Evolutionary conservation across 2,329 filamentous ascomycete genomes (phyloP).

Genomic region (Torrubiellomyces zombiae): DNA sequence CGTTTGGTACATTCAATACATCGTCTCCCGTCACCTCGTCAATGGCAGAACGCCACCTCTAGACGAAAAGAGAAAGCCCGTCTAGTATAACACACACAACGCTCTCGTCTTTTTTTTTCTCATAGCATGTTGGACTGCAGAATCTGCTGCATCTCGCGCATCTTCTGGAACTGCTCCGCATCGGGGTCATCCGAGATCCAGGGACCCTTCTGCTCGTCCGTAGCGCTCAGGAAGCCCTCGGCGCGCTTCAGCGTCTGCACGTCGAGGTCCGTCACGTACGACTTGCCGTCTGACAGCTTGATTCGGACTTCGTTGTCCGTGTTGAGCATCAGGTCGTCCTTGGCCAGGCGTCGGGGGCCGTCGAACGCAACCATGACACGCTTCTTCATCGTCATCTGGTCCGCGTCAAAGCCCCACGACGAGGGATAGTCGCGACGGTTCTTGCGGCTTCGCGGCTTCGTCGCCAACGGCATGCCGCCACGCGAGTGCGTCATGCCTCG

Average conservation of each 20-base stretch:
- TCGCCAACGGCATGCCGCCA: conserved; percentile 46
- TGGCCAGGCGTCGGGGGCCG: conserved; percentile 72
- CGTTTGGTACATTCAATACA: too few relatives aligned
- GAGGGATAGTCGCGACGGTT: conserved; percentile 86
- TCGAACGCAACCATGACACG: conserved; percentile 88
- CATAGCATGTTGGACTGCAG: conserved; percentile 4
- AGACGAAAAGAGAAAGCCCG: background rate
- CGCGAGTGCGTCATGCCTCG: conserved; percentile 64
- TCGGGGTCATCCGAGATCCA: conserved; percentile 64
- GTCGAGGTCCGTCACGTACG: conserved; percentile 85
- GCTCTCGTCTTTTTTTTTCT: too few relatives aligned
- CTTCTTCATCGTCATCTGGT: conserved; percentile 98
- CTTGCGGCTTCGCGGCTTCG: conserved; percentile 56
- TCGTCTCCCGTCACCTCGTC: too few relatives aligned
- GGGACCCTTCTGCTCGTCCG: conserved; percentile 71
- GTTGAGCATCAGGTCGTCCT: conserved; percentile 98
- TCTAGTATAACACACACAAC: too few relatives aligned
- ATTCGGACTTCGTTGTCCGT: conserved; percentile 88
- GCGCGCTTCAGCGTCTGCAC: conserved; percentile 77
- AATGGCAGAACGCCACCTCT: background rate
- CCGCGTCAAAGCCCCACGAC: conserved; percentile 81
- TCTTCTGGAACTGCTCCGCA: conserved; percentile 40
- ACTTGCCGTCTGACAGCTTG: conserved; percentile 55
- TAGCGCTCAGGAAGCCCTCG: conserved; percentile 66
- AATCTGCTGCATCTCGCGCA: conserved; percentile 33